Percentiles rank a stretch among this genome's conserved stretches.
phyloP scores from a whole-genome alignment of 192 early-diverging fungal genomes.

The Podila verticillata region DNA sequence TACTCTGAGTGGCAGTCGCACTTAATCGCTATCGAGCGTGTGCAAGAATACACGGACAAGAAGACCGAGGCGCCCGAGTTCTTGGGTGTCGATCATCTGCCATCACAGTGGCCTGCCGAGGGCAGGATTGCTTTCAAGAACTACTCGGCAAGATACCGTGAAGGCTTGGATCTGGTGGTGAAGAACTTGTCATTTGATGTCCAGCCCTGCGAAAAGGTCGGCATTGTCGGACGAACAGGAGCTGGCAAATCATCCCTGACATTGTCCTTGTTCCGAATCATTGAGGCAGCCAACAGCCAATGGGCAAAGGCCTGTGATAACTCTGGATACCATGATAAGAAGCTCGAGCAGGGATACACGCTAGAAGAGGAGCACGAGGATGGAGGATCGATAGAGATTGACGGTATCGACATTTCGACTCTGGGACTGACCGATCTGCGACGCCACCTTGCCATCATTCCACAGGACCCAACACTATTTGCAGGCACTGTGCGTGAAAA shows the following conservation, averaged over 20 bases:
- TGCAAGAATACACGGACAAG: slow-evolving; percentile 81
- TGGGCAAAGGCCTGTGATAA: slow-evolving; percentile 43
- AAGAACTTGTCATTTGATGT: slow-evolving; percentile 75
- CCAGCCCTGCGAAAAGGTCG: slow-evolving; percentile 76
- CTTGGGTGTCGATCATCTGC: slow-evolving; percentile 36
- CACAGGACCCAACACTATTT: slow-evolving; percentile 79
- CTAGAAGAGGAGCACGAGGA: slow-evolving; percentile 72
- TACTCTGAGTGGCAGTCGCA: slow-evolving; percentile 82
- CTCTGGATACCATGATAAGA: slow-evolving; percentile 21
- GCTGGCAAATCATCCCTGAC: slow-evolving; percentile 67
- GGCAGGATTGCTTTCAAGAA: slow-evolving; percentile 78
- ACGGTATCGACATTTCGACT: slow-evolving; percentile 77
- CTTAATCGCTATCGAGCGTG: slow-evolving; percentile 85
- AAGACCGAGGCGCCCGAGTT: slow-evolving; percentile 77
- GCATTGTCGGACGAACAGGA: slow-evolving; percentile 85
- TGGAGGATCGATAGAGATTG: slow-evolving; percentile 75
- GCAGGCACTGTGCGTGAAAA: slow-evolving; percentile 71
- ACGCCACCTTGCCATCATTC: slow-evolving; percentile 76
- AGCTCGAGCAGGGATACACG: not conserved
- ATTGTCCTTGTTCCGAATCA: slow-evolving; percentile 57
- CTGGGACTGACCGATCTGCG: slow-evolving; percentile 78
- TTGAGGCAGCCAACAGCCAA: slow-evolving; percentile 54
- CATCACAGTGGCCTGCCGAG: slow-evolving; percentile 69
- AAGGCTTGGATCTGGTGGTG: slow-evolving; percentile 78
- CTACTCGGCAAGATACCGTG: slow-evolving; percentile 81